Conservation (phyloP, 352 stramenopile genomes). For the Pythium phragmiticola region DNA sequence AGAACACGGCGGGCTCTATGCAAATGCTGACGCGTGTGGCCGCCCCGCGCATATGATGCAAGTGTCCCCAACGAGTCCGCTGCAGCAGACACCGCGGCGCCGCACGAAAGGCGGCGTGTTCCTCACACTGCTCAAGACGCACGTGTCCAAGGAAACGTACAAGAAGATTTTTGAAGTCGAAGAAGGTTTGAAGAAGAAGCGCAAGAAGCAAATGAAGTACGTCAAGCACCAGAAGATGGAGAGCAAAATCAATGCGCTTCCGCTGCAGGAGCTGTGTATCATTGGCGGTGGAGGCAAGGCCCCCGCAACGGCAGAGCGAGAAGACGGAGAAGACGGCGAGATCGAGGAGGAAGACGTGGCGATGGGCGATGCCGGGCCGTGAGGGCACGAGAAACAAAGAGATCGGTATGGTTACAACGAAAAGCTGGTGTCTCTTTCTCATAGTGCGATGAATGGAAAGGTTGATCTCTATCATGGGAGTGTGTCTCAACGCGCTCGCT, state of each 20-base stretch:
- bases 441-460: slow-evolving; percentile 1
- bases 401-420: not conserved
- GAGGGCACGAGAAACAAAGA: not conserved
- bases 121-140: slow-evolving; percentile 61
- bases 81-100: slow-evolving; percentile 43
- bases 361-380: slow-evolving; percentile 9
- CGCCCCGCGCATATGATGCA: slow-evolving; percentile 47
- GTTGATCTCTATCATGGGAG: not conserved
- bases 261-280: slow-evolving; percentile 55
- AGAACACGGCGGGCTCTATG: slow-evolving; percentile 50
- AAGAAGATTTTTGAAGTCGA: slow-evolving; percentile 77
- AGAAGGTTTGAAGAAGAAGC: slow-evolving; percentile 70
- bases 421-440: not conserved
- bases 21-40: slow-evolving; percentile 51
- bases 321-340: slow-evolving; percentile 32
- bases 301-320: slow-evolving; percentile 21
- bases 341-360: slow-evolving; percentile 30
- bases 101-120: slow-evolving; percentile 73
- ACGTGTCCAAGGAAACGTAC: slow-evolving; percentile 67
- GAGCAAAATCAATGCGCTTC: slow-evolving; percentile 51
- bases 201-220: slow-evolving; percentile 51
- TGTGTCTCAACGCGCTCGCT: slow-evolving; percentile 1
- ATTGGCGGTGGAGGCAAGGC: not conserved
- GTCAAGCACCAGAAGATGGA: slow-evolving; percentile 62
- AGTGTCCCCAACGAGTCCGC: slow-evolving; percentile 25